Evolutionary conservation across 306 rosid genomes (phyloP).

Genomic region (Astragalus glycyphyllos): DNA sequence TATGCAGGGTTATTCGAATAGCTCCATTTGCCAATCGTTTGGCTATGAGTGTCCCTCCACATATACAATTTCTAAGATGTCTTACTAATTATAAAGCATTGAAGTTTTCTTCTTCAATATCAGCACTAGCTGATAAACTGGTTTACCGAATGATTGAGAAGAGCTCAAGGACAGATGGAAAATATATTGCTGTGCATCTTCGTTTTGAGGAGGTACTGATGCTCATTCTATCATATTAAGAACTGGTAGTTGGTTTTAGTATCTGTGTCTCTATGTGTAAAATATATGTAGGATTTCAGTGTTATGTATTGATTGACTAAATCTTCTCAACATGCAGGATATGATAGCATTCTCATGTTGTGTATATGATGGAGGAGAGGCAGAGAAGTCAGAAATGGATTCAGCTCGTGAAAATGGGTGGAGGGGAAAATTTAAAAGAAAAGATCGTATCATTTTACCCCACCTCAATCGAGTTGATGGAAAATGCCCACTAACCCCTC

Average conservation of each 20-base stretch:
- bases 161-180: conserved; percentile 78
- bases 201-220: conserved; percentile 95
- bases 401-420: conserved; percentile 83
- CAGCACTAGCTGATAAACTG: conserved; percentile 69
- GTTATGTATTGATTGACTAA: conserved; percentile 32
- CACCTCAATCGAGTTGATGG: conserved; percentile 80
- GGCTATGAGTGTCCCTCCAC: conserved; percentile 92
- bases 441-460: conserved; percentile 67
- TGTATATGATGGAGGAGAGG: conserved; percentile 83
- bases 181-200: conserved; percentile 83
- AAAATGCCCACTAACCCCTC: conserved; percentile 92
- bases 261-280: background rate
- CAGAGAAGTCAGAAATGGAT: conserved; percentile 81
- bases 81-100: conserved; percentile 87
- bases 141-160: conserved; percentile 72
- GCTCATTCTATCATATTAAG: conserved; percentile 34
- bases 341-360: conserved; percentile 99
- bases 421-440: conserved; percentile 81
- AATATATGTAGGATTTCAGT: conserved; percentile 9
- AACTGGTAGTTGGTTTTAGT: conserved; percentile 31
- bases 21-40: conserved; percentile 95
- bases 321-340: conserved; percentile 62
- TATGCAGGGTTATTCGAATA: conserved; percentile 81
- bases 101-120: conserved; percentile 79
- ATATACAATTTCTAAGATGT: conserved; percentile 88